Percentiles rank a stretch among this genome's conserved stretches.
Conservation (phyloP, 306 rosid species). For the Fragaria iinumae region DNA sequence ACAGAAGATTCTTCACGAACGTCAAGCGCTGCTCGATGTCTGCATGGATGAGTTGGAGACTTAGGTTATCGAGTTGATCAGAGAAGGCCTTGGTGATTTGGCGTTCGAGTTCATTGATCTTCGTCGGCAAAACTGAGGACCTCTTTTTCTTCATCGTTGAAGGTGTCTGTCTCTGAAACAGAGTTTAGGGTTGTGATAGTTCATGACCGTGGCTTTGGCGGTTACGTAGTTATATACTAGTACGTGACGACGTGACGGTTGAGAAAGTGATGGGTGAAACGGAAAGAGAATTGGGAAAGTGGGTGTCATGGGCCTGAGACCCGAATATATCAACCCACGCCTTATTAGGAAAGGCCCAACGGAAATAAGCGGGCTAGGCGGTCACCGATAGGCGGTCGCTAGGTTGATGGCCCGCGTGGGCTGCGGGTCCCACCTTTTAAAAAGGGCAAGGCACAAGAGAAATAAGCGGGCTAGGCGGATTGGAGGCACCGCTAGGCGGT, state of each 20-base stretch:
- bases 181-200: not conserved
- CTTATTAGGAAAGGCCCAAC: not conserved
- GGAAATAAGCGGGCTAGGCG: too few species aligned
- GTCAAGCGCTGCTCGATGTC: conserved; percentile 32
- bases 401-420: too few species aligned
- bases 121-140: conserved; percentile 28
- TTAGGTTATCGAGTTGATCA: conserved; percentile 6
- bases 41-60: not conserved
- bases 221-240: not conserved
- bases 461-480: too few species aligned
- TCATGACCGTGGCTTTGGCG: not conserved
- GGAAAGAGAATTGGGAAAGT: not conserved
- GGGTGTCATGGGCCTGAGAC: not conserved
- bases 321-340: too few species aligned
- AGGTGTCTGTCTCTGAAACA: not conserved
- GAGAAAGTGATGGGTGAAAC: not conserved
- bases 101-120: conserved; percentile 38
- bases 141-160: conserved; percentile 30
- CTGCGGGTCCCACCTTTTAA: too few species aligned
- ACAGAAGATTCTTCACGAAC: conserved; percentile 33
- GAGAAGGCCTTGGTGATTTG: conserved; percentile 16
- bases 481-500: too few species aligned
- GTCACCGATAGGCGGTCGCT: too few species aligned
- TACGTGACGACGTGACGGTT: conserved; percentile 16
- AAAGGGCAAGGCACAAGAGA: not conserved